Evolutionary conservation across 148 eudicot genomes (phyloP).

Genomic region (Suaeda aralocaspica): DNA sequence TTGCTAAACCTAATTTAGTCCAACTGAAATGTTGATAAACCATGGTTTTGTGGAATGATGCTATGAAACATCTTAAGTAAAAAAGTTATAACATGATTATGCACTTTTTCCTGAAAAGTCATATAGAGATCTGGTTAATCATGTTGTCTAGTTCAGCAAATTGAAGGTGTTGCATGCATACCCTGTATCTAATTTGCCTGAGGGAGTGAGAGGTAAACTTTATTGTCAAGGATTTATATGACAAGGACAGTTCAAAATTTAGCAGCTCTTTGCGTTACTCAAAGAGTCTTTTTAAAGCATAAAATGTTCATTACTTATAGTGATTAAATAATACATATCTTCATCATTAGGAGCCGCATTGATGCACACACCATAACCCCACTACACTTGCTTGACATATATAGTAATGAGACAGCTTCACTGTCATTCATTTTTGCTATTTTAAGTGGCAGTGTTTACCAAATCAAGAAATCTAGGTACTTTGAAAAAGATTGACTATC

Average conservation of each 20-base stretch:
- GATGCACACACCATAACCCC: constrained; percentile 22
- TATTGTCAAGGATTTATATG: constrained; percentile 19
- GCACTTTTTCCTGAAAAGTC: background rate
- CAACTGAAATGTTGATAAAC: too few relatives aligned
- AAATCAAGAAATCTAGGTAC: constrained; percentile 23
- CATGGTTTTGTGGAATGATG: too few relatives aligned
- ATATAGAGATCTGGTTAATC: background rate
- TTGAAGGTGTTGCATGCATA: constrained; percentile 9
- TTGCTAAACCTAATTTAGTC: too few relatives aligned
- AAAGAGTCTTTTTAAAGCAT: constrained; percentile 18
- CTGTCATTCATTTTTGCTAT: constrained; percentile 36
- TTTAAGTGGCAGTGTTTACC: constrained; percentile 23
- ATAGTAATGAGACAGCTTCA: constrained; percentile 18
- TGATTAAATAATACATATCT: constrained; percentile 3
- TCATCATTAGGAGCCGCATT: constrained; percentile 17
- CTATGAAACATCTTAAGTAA: too few relatives aligned
- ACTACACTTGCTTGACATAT: constrained; percentile 17
- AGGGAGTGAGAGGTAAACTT: constrained; percentile 2
- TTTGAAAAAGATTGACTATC: constrained; percentile 27
- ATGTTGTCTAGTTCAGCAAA: background rate
- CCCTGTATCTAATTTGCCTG: constrained; percentile 6
- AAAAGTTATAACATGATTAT: too few relatives aligned
- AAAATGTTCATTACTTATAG: constrained; percentile 17
- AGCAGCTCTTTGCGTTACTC: constrained; percentile 24
- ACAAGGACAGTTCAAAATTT: constrained; percentile 3